Base-by-base conservation (phyloP, 441 rosid genomes). In the Croton setiger region DNA sequence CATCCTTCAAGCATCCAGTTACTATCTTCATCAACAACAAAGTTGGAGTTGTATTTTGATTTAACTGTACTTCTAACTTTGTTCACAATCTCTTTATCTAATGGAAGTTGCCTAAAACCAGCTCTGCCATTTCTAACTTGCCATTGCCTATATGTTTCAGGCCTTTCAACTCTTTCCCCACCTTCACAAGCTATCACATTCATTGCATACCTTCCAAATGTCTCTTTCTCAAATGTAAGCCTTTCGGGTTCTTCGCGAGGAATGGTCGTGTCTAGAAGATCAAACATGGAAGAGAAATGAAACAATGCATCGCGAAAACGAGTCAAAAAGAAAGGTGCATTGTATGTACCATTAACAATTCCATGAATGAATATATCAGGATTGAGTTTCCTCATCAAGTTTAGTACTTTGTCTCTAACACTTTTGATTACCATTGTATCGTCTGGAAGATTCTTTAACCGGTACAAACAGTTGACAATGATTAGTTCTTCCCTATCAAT, bases 1-100 rank as follows among this genome's bases (percentile, higher is more conserved):
- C 97, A 93, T 21, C 97, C 98, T 58, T 87, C 94, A 72, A 89
- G 80, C 83, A 93, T 77, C 98, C 98, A 93, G 17, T 77, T 39
- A 6, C 86, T 73, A 82, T 93, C 97, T 73, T 74, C 82, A 75
- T 83, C 87, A 53, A 86, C 74, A 54, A 76, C 79, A 62, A 87
- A 85, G 55, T 87, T 86, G n/a, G 70, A 69, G 55, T 77, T 71
- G 74, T 82, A 84, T 8, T 67, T 43, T 4, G 36, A 64, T 70
- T 75, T 80, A 68, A 76, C 60, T 51, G 57, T 76, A 56, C 41
- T 20, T 66, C 59, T 80, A 68, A 87, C 71, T 63, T 76, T 81
- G 70, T 78, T 78, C 77, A 88, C 69, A 10, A 88, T 74, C 17
- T 58, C 72, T 18, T 78, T 73, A 27, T 88, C 86, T 43, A 91